Evolutionary conservation across 257 asterid genomes (phyloP), one percentile per base, ranked within the genome.

Genomic region (Rauvolfia tetraphylla): DNA sequence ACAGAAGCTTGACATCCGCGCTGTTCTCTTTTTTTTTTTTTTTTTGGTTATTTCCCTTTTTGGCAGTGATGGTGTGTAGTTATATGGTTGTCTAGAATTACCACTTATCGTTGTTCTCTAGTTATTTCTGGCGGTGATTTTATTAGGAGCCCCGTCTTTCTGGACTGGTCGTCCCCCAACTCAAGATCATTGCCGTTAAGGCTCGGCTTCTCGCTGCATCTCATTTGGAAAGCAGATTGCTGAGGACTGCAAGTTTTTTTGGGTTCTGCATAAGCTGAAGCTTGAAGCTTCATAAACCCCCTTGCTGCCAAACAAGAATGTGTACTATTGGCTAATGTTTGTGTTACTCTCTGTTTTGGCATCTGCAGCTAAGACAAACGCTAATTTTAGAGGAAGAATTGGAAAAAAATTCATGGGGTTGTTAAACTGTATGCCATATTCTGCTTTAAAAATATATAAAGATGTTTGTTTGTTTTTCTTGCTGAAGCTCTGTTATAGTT

Each of bases 31-130:
- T 34, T 22, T 36, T 13, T 31, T 33, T 17, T 4, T 18, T 15
- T 63, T 33, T 31, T 61, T 42, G 42, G 77, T 79, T 66, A 48
- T 74, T 36, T 72, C 78, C 68, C 42, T n/a, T n/a, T n/a, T n/a
- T n/a, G n/a, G n/a, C n/a, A 72, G 79, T 81, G 78, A 56, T 79
- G 84, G 82, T 85, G 86, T 83, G 85, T 89, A 78, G 90, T 73
- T 83, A 68, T 84, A 83, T 83, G 81, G 33, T 79, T 81, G 84
- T 81, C 87, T 82, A 88, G 88, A 84, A 58, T 66, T 78, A 66
- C 81, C 70, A 65, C 82, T 80, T 68, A 65, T 76, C 61, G 61
- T 70, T 79, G 85, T 78, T 79, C 72, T 76, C 77, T 51, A 71
- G 79, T 81, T 75, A 23, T 81, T 39, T 82, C 63, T 77, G 75